Conservation (phyloP, 2,329 filamentous ascomycete species). For the Pseudogymnoascus sp. region DNA sequence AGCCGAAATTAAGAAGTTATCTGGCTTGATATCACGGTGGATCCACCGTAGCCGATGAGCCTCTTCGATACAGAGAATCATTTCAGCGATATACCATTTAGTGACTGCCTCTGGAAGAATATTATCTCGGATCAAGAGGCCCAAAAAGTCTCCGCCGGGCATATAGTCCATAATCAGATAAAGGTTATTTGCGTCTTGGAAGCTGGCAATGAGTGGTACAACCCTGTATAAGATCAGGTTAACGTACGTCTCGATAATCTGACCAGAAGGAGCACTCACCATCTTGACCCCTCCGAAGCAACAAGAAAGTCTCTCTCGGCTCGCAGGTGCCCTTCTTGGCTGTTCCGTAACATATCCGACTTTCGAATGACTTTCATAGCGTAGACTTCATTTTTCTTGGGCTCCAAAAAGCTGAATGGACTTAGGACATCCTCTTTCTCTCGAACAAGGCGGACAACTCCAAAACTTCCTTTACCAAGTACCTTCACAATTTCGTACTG, state of each 20-base stretch:
- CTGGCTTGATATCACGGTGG: constrained; percentile 91
- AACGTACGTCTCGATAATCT: background rate
- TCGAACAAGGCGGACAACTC: constrained; percentile 77
- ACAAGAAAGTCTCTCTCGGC: constrained; percentile 91
- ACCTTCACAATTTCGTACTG: constrained; percentile 77
- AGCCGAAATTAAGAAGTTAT: constrained; percentile 88
- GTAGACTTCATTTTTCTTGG: constrained; percentile 54
- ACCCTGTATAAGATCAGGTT: constrained; percentile 46
- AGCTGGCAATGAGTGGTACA: constrained; percentile 78
- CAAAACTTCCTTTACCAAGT: constrained; percentile 89
- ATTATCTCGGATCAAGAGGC: constrained; percentile 76
- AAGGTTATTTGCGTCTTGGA: constrained; percentile 75
- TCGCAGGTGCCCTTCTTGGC: constrained; percentile 84
- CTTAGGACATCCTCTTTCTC: constrained; percentile 40
- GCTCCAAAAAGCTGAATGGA: constrained; percentile 13
- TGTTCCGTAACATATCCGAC: constrained; percentile 81
- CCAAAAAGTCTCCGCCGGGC: constrained; percentile 91
- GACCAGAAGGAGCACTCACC: constrained; percentile 37
- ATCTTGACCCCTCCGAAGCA: constrained; percentile 75
- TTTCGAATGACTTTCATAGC: constrained; percentile 98
- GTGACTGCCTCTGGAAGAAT: constrained; percentile 70
- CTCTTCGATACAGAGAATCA: constrained; percentile 92
- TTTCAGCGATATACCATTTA: constrained; percentile 86
- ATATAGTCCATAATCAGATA: constrained; percentile 99
- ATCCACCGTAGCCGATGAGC: constrained; percentile 83